A percentile compares a stretch with the other conserved stretches of the same genome.
Conservation (phyloP, 2,329 filamentous ascomycete genomes). For the Paecilomyces sp. region DNA sequence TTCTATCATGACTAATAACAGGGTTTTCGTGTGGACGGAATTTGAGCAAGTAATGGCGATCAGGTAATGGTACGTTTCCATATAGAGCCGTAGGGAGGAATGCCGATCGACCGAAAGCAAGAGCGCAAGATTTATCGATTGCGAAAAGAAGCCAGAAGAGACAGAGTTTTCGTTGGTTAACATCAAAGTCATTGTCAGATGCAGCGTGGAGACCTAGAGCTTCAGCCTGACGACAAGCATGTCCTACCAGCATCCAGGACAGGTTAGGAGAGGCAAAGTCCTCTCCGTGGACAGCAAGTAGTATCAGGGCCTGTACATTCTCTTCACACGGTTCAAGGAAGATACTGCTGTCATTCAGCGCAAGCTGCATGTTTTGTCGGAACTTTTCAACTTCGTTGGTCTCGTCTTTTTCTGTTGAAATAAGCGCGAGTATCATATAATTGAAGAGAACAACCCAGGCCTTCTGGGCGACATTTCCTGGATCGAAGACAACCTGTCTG, state of each 20-base stretch:
- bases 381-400: background rate
- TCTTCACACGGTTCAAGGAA: constrained; percentile 8
- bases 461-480: constrained; percentile 6
- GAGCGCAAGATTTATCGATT: constrained; percentile 9
- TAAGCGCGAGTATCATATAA: constrained; percentile 6
- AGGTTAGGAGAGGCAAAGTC: constrained; percentile 10
- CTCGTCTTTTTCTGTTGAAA: background rate
- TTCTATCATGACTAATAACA: background rate
- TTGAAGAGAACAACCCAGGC: constrained; percentile 12
- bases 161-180: constrained; percentile 1
- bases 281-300: constrained; percentile 9
- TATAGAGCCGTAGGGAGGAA: constrained; percentile 7
- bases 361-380: constrained; percentile 6
- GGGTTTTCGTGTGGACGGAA: background rate
- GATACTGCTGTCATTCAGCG: constrained; percentile 7
- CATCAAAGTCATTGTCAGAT: background rate
- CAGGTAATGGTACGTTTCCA: constrained; percentile 3
- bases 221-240: constrained; percentile 10
- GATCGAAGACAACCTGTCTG: constrained; percentile 8
- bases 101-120: constrained; percentile 10
- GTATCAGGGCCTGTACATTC: constrained; percentile 5
- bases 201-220: constrained; percentile 7
- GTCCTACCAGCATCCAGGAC: constrained; percentile 10
- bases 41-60: background rate
- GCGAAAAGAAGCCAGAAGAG: constrained; percentile 10